These are phyloP conservation scores for Tylopilus sp. DNA, from an alignment of 1,284 basidiomycete genomes.

Conservation along the genomic window DNA sequence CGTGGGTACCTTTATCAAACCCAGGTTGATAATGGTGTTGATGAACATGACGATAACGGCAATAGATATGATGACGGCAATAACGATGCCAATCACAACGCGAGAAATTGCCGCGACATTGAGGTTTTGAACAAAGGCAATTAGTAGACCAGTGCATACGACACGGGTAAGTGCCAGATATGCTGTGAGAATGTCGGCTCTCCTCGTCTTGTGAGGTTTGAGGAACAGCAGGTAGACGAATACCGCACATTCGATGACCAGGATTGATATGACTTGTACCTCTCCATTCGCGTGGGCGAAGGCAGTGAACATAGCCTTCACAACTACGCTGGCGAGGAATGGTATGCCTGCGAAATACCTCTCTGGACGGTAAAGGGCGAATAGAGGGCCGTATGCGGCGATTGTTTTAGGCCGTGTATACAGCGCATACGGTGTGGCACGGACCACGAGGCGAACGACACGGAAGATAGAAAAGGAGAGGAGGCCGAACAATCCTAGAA, in stretches of 20 bases:
- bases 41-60: constrained; percentile 58
- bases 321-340: constrained; percentile 54
- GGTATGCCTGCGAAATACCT: constrained; percentile 61
- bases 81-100: constrained; percentile 69
- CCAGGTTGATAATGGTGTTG: constrained; percentile 53
- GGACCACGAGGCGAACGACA: constrained; percentile 45
- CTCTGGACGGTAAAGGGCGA: constrained; percentile 52
- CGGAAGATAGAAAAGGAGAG: constrained; percentile 47
- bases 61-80: constrained; percentile 59
- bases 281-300: constrained; percentile 66
- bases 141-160: constrained; percentile 59
- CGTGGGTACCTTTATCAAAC: constrained; percentile 33
- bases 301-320: constrained; percentile 72
- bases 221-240: constrained; percentile 56
- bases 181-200: constrained; percentile 60
- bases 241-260: constrained; percentile 66
- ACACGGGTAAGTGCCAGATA: constrained; percentile 65
- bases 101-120: constrained; percentile 67
- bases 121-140: constrained; percentile 66
- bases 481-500: constrained; percentile 54
- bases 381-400: constrained; percentile 49
- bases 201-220: constrained; percentile 55
- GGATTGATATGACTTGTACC: constrained; percentile 69
- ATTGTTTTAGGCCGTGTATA: constrained; percentile 39
- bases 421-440: constrained; percentile 39